Evolutionary conservation across 2,329 filamentous ascomycete genomes (phyloP).

Genomic region (Sporothrix mexicana): DNA sequence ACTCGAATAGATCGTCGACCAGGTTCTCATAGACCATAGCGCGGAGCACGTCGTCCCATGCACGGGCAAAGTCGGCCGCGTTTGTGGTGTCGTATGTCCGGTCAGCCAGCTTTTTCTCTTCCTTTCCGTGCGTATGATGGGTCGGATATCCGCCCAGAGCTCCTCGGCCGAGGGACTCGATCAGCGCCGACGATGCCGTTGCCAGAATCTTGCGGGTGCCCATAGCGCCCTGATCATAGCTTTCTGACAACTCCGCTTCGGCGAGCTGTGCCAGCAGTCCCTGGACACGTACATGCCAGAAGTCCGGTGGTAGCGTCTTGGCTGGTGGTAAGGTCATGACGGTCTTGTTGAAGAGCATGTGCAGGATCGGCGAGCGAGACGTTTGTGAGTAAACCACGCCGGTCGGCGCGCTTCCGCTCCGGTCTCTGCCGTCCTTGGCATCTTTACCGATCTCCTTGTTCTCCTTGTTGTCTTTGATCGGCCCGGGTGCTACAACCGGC

Average conservation of each 20-base stretch:
- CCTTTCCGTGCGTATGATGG: constrained; percentile 25
- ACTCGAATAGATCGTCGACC: constrained; percentile 68
- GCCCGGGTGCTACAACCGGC: neutral
- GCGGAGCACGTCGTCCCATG: constrained; percentile 71
- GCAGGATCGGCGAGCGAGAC: constrained; percentile 68
- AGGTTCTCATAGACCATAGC: constrained; percentile 71
- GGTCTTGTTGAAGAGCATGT: constrained; percentile 69
- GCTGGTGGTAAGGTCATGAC: constrained; percentile 70
- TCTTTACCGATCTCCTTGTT: constrained; percentile 23
- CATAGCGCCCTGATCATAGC: constrained; percentile 78
- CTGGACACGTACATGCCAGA: constrained; percentile 69
- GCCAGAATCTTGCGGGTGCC: constrained; percentile 77
- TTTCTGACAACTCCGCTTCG: constrained; percentile 75
- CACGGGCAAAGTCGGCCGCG: constrained; percentile 64
- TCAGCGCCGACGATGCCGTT: constrained; percentile 70
- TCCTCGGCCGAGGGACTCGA: constrained; percentile 72
- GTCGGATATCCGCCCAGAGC: constrained; percentile 64
- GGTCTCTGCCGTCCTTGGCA: neutral
- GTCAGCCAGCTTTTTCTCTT: constrained; percentile 37
- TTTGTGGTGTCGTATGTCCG: constrained; percentile 62
- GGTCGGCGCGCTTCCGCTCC: neutral
- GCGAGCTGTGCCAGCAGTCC: constrained; percentile 66
- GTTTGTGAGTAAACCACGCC: constrained; percentile 39
- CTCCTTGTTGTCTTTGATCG: neutral
- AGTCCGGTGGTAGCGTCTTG: constrained; percentile 64